Base-by-base conservation (phyloP, 208 protist species). In the Trypanosoma brucei region DNA sequence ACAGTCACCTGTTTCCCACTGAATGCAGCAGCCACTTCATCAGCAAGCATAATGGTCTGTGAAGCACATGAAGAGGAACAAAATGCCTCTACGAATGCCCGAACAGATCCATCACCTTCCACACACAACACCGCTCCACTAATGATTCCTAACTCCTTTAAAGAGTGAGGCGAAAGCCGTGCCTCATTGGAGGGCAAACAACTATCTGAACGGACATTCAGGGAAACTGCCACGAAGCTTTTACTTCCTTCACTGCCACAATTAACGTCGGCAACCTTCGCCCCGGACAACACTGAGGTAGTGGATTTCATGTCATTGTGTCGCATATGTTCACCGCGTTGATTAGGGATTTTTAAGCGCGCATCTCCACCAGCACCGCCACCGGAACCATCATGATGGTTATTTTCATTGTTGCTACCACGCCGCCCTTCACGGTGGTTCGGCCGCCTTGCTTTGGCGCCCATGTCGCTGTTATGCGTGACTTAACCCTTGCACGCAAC, bases 1-100 rank as follows among this genome's bases (percentile, higher is more conserved):
- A 76, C 36, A 36, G 44, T 34, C 4, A 70, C 66, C 14, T 53
- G 33, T 8, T 53, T 54, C 14, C 75, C 71, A 33, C 55, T 68
- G 13, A 81, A 49, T 34, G 73, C 3, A 5, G 59, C 61, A 1
- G 75, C 70, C 8, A 56, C 56, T 39, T 81, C 75, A 22, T 63
- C 59, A 44, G 36, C 37, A n/a, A 59, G 13, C 37, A 59, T 11
- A 44, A 59, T 44, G 36, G 13, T 45, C 36, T 44, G 54, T 59
- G 54, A 44, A 30, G 30, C 30, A 31, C 54, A 59, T 37, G 54
- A 59, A 22, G 54, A 37, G 9, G 13, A 59, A 30, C 14, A 40
- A 59, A 59, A n/a, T 52, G 4, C 36, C 31, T 58, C 22, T 39
- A 54, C 50, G 30, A 33, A 54, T 35, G 50, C 50, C 5, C 8